These are phyloP conservation scores for Aquilaria agallochum DNA, from an alignment of 441 rosid genomes.

Conservation along the genomic window DNA sequence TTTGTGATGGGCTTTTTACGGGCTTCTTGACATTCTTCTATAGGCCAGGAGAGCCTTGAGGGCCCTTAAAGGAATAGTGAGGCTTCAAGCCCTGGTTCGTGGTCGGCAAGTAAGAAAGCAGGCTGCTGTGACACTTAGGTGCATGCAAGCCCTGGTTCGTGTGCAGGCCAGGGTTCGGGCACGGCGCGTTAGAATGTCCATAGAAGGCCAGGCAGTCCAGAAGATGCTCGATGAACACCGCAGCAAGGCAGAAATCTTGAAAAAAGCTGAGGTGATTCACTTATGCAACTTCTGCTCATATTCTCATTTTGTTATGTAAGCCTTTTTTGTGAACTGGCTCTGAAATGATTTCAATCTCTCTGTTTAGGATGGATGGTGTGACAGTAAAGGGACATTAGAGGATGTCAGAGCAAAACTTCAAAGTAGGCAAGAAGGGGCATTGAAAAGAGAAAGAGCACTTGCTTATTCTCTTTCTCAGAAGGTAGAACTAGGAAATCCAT, in stretches of 20 bases:
- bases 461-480: slow-evolving; percentile 91
- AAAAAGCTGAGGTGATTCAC: slow-evolving; percentile 62
- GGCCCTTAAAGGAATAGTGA: slow-evolving; percentile 91
- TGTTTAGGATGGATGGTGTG: slow-evolving; percentile 89
- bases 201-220: slow-evolving; percentile 86
- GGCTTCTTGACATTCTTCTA: not conserved
- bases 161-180: slow-evolving; percentile 96
- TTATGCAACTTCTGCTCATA: not conserved
- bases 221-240: slow-evolving; percentile 56
- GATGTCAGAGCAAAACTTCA: slow-evolving; percentile 72
- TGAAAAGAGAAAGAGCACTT: slow-evolving; percentile 83
- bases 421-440: slow-evolving; percentile 84
- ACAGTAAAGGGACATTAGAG: slow-evolving; percentile 78
- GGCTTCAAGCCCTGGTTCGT: slow-evolving; percentile 91
- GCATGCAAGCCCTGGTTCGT: slow-evolving; percentile 97
- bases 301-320: not conserved
- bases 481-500: slow-evolving; percentile 24
- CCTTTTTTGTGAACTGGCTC: no score
- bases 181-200: slow-evolving; percentile 80
- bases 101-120: slow-evolving; percentile 98
- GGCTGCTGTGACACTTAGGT: slow-evolving; percentile 87
- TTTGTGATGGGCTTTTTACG: no score
- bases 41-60: slow-evolving; percentile 91
- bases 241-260: slow-evolving; percentile 63
- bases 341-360: no score